Evolutionary conservation across 163 green algal species (phyloP).

Genomic region (Trebouxiophyceae sp.): DNA sequence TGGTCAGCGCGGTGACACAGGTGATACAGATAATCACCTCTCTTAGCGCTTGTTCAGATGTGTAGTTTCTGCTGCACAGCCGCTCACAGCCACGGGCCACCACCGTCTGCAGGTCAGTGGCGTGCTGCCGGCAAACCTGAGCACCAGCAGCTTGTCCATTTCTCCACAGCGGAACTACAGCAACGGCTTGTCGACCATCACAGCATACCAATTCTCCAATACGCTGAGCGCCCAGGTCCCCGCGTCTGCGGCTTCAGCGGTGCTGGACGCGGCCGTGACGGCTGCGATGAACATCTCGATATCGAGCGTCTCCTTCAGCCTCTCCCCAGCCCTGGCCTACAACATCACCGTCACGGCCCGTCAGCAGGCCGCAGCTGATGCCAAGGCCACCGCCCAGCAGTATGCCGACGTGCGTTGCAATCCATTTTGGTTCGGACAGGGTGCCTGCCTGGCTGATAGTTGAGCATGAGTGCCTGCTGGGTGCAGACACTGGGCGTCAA

Average conservation of each 20-base stretch:
- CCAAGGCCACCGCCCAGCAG: not conserved
- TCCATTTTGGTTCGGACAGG: too few species aligned
- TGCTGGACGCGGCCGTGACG: not conserved
- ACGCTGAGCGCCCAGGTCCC: not conserved
- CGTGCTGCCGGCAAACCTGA: not conserved
- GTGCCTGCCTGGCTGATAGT: too few species aligned
- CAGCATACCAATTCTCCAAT: not conserved
- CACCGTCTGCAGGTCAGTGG: not conserved
- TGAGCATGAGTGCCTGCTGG: too few species aligned
- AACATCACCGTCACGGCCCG: not conserved
- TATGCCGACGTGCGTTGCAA: not conserved
- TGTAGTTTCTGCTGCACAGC: too few species aligned
- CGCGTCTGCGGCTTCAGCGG: too few species aligned
- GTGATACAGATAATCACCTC: too few species aligned
- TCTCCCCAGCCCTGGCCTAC: not conserved
- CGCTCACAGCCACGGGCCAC: too few species aligned
- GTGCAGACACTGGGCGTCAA: too few species aligned
- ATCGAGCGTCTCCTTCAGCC: not conserved
- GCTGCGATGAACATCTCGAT: not conserved
- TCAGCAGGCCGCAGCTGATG: not conserved
- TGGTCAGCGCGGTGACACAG: too few species aligned
- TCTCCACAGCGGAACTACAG: not conserved
- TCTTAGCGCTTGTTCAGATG: too few species aligned
- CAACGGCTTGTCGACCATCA: not conserved
- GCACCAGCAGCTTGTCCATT: not conserved